Evolutionary conservation across 2,329 filamentous ascomycete genomes (phyloP).

Genomic region (Aspergillus vadensis): DNA sequence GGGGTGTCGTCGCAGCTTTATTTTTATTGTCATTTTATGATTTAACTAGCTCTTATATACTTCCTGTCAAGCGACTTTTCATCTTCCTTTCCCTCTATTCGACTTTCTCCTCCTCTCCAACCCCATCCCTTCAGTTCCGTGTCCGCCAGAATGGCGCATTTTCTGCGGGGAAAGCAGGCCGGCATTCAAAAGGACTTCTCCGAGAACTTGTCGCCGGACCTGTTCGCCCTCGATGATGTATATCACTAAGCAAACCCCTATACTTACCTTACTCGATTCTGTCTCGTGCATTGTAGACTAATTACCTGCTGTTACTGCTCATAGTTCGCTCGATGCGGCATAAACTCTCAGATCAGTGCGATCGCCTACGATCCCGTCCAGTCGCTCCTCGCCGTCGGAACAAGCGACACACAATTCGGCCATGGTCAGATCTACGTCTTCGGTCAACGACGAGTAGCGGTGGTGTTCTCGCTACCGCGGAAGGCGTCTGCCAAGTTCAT

Average conservation of each 20-base stretch:
- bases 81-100: conserved; percentile 13
- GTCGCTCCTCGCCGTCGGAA: conserved; percentile 88
- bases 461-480: conserved; percentile 69
- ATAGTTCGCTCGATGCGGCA: conserved; percentile 72
- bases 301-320: conserved; percentile 11
- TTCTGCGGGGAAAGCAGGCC: conserved; percentile 88
- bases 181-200: conserved; percentile 92
- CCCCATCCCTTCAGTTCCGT: conserved; percentile 10
- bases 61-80: conserved; percentile 23
- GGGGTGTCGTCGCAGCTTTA: conserved; percentile 19
- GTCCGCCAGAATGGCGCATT: conserved; percentile 69
- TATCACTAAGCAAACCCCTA: conserved; percentile 26
- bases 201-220: conserved; percentile 71
- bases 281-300: neutral
- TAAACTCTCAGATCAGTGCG: conserved; percentile 74
- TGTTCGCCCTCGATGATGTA: conserved; percentile 82
- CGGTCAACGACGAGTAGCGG: conserved; percentile 77
- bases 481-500: conserved; percentile 74
- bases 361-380: conserved; percentile 92
- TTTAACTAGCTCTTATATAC: neutral
- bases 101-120: conserved; percentile 10
- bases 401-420: conserved; percentile 81
- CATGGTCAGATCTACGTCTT: conserved; percentile 86
- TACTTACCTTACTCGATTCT: neutral
- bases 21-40: too few relatives aligned